A percentile compares a stretch with the other conserved stretches of the same genome.
Conservation (phyloP, 495 filamentous ascomycete species). For the Penicillium cosmopolitanum region DNA sequence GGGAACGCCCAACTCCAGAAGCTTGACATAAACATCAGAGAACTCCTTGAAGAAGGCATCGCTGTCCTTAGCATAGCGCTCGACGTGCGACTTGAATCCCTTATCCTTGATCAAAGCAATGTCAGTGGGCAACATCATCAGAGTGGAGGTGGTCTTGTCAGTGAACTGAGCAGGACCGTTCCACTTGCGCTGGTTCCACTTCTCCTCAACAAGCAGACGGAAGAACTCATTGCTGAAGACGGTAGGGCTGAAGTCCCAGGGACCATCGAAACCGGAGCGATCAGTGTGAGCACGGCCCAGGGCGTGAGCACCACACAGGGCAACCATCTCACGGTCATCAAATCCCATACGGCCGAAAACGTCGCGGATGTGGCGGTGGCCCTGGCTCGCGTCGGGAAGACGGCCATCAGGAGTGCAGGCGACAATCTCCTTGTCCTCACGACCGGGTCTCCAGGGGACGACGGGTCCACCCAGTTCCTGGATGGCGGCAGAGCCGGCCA, state of each 20-base stretch:
- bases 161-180: constrained; percentile 84
- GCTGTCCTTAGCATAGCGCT: constrained; percentile 91
- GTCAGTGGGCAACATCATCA: constrained; percentile 98
- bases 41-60: constrained; percentile 95
- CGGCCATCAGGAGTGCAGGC: constrained; percentile 95
- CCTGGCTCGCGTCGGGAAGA: constrained; percentile 86
- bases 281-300: constrained; percentile 90
- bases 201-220: constrained; percentile 83
- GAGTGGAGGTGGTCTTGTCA: constrained; percentile 78
- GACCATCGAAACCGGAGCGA: constrained; percentile 86
- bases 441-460: constrained; percentile 90
- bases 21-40: constrained; percentile 71
- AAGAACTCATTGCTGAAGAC: constrained; percentile 95
- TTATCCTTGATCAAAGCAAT: constrained; percentile 88
- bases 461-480: constrained; percentile 93
- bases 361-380: constrained; percentile 79
- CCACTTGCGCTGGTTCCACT: constrained; percentile 94
- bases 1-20: constrained; percentile 94
- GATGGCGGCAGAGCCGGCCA: constrained; percentile 81
- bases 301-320: constrained; percentile 86
- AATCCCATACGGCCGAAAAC: constrained; percentile 99
- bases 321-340: constrained; percentile 95
- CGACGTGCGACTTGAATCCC: constrained; percentile 79
- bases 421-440: constrained; percentile 76
- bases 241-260: constrained; percentile 96